Conservation (phyloP, 768 basidiomycete genomes). For the Boletellus sp. region DNA sequence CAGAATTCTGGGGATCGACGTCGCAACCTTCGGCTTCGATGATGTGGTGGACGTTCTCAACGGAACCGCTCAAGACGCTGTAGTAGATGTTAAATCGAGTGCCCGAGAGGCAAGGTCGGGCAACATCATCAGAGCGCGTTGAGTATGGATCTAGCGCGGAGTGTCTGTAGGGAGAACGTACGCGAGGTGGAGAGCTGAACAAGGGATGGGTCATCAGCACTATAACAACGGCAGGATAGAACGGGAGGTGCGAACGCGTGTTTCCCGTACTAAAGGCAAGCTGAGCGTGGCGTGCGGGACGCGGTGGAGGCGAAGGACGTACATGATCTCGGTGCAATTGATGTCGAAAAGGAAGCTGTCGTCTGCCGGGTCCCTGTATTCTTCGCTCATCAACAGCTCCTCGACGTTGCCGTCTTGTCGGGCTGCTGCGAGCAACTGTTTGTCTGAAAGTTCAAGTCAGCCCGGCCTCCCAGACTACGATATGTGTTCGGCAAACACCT, state of each 20-base stretch:
- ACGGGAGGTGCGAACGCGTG: conserved; percentile 24
- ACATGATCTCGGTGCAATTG: conserved; percentile 29
- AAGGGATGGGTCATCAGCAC: conserved; percentile 8
- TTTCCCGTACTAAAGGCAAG: conserved; percentile 21
- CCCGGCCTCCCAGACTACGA: neutral
- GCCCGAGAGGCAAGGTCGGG: neutral
- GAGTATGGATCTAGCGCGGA: neutral
- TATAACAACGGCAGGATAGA: neutral
- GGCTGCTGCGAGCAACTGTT: conserved; percentile 23
- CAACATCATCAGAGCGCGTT: neutral
- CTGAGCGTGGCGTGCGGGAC: neutral
- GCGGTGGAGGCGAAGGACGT: conserved; percentile 2
- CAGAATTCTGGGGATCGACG: conserved; percentile 24
- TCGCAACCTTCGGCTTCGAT: conserved; percentile 28
- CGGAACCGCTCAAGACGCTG: conserved; percentile 15
- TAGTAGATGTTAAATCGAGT: neutral
- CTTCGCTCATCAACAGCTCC: conserved; percentile 16
- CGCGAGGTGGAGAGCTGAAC: conserved; percentile 31
- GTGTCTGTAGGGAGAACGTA: conserved; percentile 11
- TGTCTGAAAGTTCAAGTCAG: conserved; percentile 15
- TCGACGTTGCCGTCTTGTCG: conserved; percentile 25
- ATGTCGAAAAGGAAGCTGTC: conserved; percentile 27
- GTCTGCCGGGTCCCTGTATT: conserved; percentile 20
- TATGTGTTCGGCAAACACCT: neutral
- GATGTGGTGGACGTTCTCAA: conserved; percentile 20